Conservation (phyloP, 805 yeast species). For the Lipomyces sp. region DNA sequence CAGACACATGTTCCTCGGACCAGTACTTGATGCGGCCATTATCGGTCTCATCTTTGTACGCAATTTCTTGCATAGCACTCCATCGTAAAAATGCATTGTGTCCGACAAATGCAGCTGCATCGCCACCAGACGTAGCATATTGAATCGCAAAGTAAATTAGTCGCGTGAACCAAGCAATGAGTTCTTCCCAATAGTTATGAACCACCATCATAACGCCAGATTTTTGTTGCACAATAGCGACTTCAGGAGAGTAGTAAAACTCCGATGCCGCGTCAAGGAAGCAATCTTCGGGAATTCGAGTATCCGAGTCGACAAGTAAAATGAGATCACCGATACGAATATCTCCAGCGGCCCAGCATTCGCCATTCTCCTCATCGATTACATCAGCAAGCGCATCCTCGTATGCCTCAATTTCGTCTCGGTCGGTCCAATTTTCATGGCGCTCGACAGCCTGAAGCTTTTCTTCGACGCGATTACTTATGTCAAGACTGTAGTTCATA, state of each 20-base stretch:
- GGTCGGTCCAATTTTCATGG: conserved; percentile 17
- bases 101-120: conserved; percentile 26
- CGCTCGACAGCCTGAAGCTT: conserved; percentile 8
- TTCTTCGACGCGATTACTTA: conserved; percentile 17
- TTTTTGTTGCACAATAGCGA: conserved; percentile 17
- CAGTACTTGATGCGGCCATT: conserved; percentile 17
- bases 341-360: conserved; percentile 21
- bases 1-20: conserved; percentile 26
- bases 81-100: conserved; percentile 26
- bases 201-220: conserved; percentile 28
- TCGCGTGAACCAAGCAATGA: conserved; percentile 23
- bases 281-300: conserved; percentile 25
- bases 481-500: conserved; percentile 18
- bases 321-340: conserved; percentile 22
- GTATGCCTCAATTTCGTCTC: conserved; percentile 14
- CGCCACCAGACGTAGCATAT: conserved; percentile 19
- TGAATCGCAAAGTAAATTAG: conserved; percentile 20
- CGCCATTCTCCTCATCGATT: conserved; percentile 5
- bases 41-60: conserved; percentile 15
- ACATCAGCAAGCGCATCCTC: conserved; percentile 9
- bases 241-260: conserved; percentile 18
- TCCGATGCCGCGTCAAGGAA: conserved; percentile 26
- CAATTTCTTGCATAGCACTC: conserved; percentile 23
- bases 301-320: conserved; percentile 21
- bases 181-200: conserved; percentile 23